Base-by-base conservation (phyloP, 768 basidiomycete genomes). In the Lentinula edodes region DNA sequence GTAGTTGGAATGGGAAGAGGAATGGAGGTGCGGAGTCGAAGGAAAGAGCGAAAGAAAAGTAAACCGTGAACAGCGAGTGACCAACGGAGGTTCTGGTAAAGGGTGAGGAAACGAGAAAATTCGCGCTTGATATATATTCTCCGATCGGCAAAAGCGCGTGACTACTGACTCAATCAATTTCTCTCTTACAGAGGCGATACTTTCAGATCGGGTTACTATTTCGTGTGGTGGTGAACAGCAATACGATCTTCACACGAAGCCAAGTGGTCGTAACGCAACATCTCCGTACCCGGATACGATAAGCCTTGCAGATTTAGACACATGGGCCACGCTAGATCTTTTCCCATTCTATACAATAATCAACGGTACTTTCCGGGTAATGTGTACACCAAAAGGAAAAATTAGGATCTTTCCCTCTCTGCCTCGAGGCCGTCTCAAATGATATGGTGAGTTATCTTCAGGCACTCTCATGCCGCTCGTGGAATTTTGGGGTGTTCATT, bases 401-500 rank as follows among this genome's bases (percentile, higher is more conserved):
- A 16, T 13, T 56, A 43, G 18, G 54, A 43, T 56, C 32, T 56
- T 56, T 41, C 41, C 54, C 38, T 20, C 9, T 36, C 20, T 56
- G 54, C 54, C 54, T 56, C 54, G 54, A 56, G 54, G 54, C 39
- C 18, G 18, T 35, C 34, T 8, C 42, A 43, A 16, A 43, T 48
- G 46, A 23, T 20, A 18, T 20, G 46, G 5, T n/a, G 15, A 23
- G 20, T 48, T 48, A 39, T 56, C 32, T 56, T 42, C 41, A 43
- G 41, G 56, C 56, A 46, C 56, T 58, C 56, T 58, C 56, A 43
- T 43, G 52, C 63, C 65, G 63, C 64, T 53, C 63, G 62, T 57
- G 64, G 67, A 69, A 67, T 71, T 75, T 68, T 74, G 74, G 74
- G 75, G 73, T 73, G 66, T 69, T 72, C 66, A 64, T 65, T 54